Percentiles rank a stretch among this genome's conserved stretches.
phyloP scores from a whole-genome alignment of 73 alveolate genomes.

The Tetrahymena elliotti region DNA sequence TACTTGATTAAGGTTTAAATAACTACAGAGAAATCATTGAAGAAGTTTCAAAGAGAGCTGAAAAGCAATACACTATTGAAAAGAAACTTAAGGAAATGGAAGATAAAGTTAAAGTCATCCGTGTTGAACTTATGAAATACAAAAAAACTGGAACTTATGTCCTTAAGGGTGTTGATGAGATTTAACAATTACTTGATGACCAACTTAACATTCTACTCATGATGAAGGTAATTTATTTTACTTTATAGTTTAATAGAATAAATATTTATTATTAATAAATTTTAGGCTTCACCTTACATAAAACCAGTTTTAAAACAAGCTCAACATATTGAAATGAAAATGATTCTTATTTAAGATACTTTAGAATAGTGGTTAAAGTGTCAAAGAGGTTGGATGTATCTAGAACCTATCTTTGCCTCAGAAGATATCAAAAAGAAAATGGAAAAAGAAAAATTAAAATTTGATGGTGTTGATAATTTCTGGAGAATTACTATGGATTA shows the following conservation, averaged over 20 bases:
- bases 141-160: constrained; percentile 50
- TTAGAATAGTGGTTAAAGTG: constrained; percentile 92
- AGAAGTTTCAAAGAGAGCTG: constrained; percentile 79
- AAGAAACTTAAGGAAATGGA: constrained; percentile 63
- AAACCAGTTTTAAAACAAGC: constrained; percentile 65
- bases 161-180: constrained; percentile 70
- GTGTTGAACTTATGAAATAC: constrained; percentile 50
- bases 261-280: not conserved
- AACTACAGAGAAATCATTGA: constrained; percentile 77
- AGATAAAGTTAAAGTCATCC: constrained; percentile 52
- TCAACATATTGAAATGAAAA: constrained; percentile 64
- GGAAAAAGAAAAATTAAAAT: constrained; percentile 81
- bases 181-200: constrained; percentile 67
- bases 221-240: constrained; percentile 34
- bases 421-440: constrained; percentile 94
- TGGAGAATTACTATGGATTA: constrained; percentile 91
- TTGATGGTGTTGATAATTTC: constrained; percentile 77
- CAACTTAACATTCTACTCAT: constrained; percentile 61
- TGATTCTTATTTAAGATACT: constrained; percentile 81
- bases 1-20: constrained; percentile 65
- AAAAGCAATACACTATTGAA: constrained; percentile 61
- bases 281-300: constrained; percentile 59
- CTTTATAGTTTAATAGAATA: not conserved
- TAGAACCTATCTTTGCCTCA: constrained; percentile 98
- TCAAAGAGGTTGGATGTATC: constrained; percentile 95